Evolutionary conservation across 768 basidiomycete species (phyloP), one percentile per base, ranked within the genome.

Genomic region (Thelephora ganbajun): DNA sequence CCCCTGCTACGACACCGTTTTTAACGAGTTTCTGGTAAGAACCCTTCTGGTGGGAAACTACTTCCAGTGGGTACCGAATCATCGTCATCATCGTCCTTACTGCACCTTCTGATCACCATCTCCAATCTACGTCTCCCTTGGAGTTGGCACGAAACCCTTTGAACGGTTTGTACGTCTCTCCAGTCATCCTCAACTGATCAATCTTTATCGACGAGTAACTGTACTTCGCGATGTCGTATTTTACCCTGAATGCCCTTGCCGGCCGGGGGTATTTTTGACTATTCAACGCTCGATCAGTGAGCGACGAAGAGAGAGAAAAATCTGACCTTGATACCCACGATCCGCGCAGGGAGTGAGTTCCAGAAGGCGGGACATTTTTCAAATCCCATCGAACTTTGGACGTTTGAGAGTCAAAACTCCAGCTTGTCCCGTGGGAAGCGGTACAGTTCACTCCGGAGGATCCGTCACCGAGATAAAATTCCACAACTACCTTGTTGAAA

Each of bases 141-240:
- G 76, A 74, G 35, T 72, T 68, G 41, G 80, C 77, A 57, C 90
- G 69, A 45, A 96, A 83, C 13, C 92, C 92, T 62, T 93, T 94
- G 66, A 85, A 96, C 11, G 86, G 85, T 63, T 93, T 94, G 63
- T 93, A 93, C 11, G 63, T 64, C 60, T 92, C 88, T 11, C 83
- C 80, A 2, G 70, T 79, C 22, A 88, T 66, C 62, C 80, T 88
- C 39, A 94, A 72, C 55, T 91, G 84, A 50, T 92, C 87, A 3
- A 94, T 80, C 56, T 84, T 87, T 42, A 94, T 67, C 16, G 83
- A 72, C 5, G 88, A 89, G 60, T 82, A 87, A 33, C 79, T 80
- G 57, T 84, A 56, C 43, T 68, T 73, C 19, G 79, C 74, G 23
- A 91, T 72, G 37, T 79, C 74, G 60, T 89, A 94, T 16, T 66